A percentile compares a stretch with the other conserved stretches of the same genome.
Conservation (phyloP, 768 basidiomycete genomes). For the Clitopilus hobsonii region DNA sequence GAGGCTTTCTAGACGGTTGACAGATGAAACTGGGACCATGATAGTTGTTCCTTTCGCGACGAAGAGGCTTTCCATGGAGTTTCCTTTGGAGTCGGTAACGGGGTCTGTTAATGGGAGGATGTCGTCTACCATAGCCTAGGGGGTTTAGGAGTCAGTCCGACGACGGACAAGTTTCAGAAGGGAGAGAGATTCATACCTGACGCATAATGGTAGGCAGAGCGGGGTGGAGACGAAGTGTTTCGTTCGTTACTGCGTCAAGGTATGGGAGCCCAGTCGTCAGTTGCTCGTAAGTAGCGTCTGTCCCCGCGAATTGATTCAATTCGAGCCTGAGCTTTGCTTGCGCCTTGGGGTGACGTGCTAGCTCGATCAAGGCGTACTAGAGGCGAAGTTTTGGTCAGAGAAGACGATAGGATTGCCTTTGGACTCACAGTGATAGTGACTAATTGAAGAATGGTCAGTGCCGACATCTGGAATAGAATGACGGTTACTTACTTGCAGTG, state of each 20-base stretch:
- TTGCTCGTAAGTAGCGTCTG: slow-evolving; percentile 34
- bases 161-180: background rate
- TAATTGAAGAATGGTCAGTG: background rate
- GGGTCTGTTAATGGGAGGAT: slow-evolving; percentile 30
- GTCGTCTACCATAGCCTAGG: slow-evolving; percentile 30
- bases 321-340: slow-evolving; percentile 14
- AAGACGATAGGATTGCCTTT: background rate
- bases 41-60: slow-evolving; percentile 32
- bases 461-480: background rate
- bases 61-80: slow-evolving; percentile 19
- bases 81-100: slow-evolving; percentile 17
- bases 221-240: slow-evolving; percentile 32
- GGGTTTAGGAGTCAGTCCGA: background rate
- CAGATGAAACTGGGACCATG: slow-evolving; percentile 25
- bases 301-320: slow-evolving; percentile 8
- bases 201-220: slow-evolving; percentile 22
- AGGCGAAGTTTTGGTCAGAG: too few relatives aligned
- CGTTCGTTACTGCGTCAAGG: slow-evolving; percentile 36
- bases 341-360: slow-evolving; percentile 12
- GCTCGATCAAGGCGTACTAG: slow-evolving; percentile 19
- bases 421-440: background rate
- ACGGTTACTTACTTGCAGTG: background rate
- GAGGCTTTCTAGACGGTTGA: slow-evolving; percentile 30
- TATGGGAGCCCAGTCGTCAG: slow-evolving; percentile 27
- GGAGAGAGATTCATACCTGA: slow-evolving; percentile 19